phyloP scores from a whole-genome alignment of 2,329 filamentous ascomycete genomes.

The Chaetomiaceae sp. region DNA sequence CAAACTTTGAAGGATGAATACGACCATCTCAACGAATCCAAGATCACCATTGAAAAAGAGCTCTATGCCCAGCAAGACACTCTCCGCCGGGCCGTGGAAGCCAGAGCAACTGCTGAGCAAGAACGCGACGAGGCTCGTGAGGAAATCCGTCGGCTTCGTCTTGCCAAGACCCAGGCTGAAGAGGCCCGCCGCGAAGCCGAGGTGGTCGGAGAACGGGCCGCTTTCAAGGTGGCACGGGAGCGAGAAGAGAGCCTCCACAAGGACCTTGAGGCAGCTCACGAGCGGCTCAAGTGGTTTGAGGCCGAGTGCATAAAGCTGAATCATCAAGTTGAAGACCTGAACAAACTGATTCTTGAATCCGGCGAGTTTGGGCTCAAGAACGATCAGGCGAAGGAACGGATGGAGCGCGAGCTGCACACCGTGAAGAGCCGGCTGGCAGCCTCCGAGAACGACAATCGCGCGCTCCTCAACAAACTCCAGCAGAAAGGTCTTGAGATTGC shows the following conservation, averaged over 20 bases:
- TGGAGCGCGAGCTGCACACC: slow-evolving; percentile 86
- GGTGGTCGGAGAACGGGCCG: slow-evolving; percentile 70
- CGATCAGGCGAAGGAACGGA: slow-evolving; percentile 88
- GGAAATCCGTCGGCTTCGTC: slow-evolving; percentile 76
- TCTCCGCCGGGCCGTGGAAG: slow-evolving; percentile 78
- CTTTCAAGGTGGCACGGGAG: slow-evolving; percentile 73
- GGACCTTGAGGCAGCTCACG: slow-evolving; percentile 75
- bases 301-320: slow-evolving; percentile 72
- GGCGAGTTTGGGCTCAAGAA: slow-evolving; percentile 85
- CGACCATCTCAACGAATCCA: slow-evolving; percentile 82
- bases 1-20: slow-evolving; percentile 78
- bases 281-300: slow-evolving; percentile 73
- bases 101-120: slow-evolving; percentile 71
- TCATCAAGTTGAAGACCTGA: slow-evolving; percentile 76
- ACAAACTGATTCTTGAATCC: slow-evolving; percentile 80
- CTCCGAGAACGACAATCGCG: slow-evolving; percentile 93
- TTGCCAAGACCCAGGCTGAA: slow-evolving; percentile 79
- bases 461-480: slow-evolving; percentile 93
- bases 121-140: slow-evolving; percentile 85
- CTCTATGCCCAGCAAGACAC: slow-evolving; percentile 94
- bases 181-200: slow-evolving; percentile 81
- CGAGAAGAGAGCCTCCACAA: slow-evolving; percentile 70
- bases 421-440: slow-evolving; percentile 84
- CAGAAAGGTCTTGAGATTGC: slow-evolving; percentile 97
- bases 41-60: slow-evolving; percentile 97